phyloP scores from a whole-genome alignment of 495 filamentous ascomycete genomes.

The Massariosphaeria phaeospora region DNA sequence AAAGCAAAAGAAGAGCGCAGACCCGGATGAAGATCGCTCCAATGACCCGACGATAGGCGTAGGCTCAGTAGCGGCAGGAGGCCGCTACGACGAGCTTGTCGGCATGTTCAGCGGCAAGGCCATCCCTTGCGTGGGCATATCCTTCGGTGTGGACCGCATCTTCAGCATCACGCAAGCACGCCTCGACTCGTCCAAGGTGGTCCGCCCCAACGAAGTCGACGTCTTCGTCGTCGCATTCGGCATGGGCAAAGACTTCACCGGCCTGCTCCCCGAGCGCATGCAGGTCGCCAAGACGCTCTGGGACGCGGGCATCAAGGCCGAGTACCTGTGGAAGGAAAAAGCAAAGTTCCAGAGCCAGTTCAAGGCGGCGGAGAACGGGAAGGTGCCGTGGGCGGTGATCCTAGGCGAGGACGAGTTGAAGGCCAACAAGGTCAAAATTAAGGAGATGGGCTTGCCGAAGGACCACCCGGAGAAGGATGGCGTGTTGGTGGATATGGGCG shows the following conservation, averaged over 20 bases:
- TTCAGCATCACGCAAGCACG: conserved; percentile 82
- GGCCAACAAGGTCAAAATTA: conserved; percentile 71
- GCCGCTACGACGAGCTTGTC: conserved; percentile 88
- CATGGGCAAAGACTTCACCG: conserved; percentile 78
- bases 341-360: conserved; percentile 74
- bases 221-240: conserved; percentile 92
- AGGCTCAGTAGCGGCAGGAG: conserved; percentile 82
- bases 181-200: conserved; percentile 48
- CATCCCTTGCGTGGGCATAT: conserved; percentile 90
- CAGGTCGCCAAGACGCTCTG: conserved; percentile 65
- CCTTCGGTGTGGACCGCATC: conserved; percentile 92
- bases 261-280: conserved; percentile 77
- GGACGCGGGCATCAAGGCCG: conserved; percentile 76
- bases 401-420: conserved; percentile 76
- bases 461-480: conserved; percentile 85
- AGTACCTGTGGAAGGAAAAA: conserved; percentile 75
- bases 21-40: conserved; percentile 69
- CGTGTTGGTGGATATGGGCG: conserved; percentile 58
- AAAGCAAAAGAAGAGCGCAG: conserved; percentile 51
- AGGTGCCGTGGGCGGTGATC: conserved; percentile 69
- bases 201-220: conserved; percentile 72
- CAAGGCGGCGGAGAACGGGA: conserved; percentile 67
- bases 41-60: conserved; percentile 79
- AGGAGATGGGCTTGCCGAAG: conserved; percentile 74
- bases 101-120: conserved; percentile 88